Conservation (phyloP, 2,329 filamentous ascomycete genomes). For the Aspergillus transmontanensis region DNA sequence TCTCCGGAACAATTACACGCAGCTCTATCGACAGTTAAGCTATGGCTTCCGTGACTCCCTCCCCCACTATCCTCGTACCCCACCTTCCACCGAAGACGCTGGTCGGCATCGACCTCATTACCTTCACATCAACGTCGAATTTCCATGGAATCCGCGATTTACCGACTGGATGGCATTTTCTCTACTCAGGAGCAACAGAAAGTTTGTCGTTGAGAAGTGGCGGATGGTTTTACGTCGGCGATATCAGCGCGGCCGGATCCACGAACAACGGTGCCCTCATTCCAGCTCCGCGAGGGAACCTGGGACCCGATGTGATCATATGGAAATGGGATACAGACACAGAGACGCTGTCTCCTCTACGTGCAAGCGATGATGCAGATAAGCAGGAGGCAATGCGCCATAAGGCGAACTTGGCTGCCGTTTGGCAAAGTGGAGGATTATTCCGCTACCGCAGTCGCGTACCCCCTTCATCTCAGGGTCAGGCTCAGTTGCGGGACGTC, state of each 20-base stretch:
- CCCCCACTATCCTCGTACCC: conserved; percentile 48
- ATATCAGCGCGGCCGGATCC: conserved; percentile 28
- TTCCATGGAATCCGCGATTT: conserved; percentile 65
- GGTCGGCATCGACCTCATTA: conserved; percentile 58
- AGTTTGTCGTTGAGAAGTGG: conserved; percentile 64
- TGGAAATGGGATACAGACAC: conserved; percentile 56
- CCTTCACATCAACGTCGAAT: conserved; percentile 63
- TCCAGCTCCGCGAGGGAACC: conserved; percentile 20
- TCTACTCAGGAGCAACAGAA: conserved; percentile 61
- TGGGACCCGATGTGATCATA: conserved; percentile 50
- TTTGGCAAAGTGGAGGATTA: conserved; percentile 56
- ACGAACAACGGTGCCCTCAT: conserved; percentile 20
- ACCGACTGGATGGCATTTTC: conserved; percentile 61
- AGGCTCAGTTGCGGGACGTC: conserved; percentile 11
- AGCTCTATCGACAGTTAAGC: background rate
- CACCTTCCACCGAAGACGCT: conserved; percentile 50
- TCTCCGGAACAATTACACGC: background rate
- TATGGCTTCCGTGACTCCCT: conserved; percentile 25
- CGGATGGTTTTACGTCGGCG: conserved; percentile 60
- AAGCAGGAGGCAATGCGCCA: conserved; percentile 54
- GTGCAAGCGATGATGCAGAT: conserved; percentile 33
- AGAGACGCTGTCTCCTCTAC: conserved; percentile 40
- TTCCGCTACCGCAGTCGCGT: conserved; percentile 45
- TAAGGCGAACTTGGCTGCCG: conserved; percentile 58
- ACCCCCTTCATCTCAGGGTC: conserved; percentile 30